These are phyloP conservation scores for Biscutella laevigata DNA, from an alignment of 441 rosid genomes.

Conservation along the genomic window DNA sequence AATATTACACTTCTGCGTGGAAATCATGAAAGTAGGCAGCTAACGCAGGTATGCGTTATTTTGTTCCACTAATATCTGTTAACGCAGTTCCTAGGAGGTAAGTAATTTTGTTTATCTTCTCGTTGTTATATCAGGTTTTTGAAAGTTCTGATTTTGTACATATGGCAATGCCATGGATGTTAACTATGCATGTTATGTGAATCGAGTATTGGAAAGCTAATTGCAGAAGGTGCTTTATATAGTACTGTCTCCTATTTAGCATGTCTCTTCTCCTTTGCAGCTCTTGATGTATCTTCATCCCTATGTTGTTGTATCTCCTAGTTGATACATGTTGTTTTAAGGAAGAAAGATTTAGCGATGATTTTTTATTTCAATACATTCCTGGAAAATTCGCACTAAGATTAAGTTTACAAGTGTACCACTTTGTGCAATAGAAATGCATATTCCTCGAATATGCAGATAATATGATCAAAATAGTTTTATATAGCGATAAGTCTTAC, in stretches of 20 bases:
- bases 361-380: background rate
- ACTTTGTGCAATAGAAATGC: background rate
- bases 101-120: constrained; percentile 6
- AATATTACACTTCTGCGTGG: constrained; percentile 95
- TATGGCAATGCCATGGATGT: constrained; percentile 16
- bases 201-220: constrained; percentile 17
- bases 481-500: too few relatives aligned
- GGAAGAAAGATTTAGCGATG: background rate
- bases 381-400: background rate
- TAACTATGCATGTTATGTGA: constrained; percentile 23
- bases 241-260: constrained; percentile 7
- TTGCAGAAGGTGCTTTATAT: constrained; percentile 14
- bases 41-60: constrained; percentile 68
- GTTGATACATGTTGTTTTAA: background rate
- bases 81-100: background rate
- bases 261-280: background rate
- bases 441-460: background rate
- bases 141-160: constrained; percentile 16
- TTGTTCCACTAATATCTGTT: constrained; percentile 2
- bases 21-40: constrained; percentile 98
- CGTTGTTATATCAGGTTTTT: constrained; percentile 16
- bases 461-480: background rate
- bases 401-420: background rate
- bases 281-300: constrained; percentile 4
- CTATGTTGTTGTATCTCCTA: background rate